Base-by-base conservation (phyloP, 768 basidiomycete genomes). In the Calvatia gigantea region DNA sequence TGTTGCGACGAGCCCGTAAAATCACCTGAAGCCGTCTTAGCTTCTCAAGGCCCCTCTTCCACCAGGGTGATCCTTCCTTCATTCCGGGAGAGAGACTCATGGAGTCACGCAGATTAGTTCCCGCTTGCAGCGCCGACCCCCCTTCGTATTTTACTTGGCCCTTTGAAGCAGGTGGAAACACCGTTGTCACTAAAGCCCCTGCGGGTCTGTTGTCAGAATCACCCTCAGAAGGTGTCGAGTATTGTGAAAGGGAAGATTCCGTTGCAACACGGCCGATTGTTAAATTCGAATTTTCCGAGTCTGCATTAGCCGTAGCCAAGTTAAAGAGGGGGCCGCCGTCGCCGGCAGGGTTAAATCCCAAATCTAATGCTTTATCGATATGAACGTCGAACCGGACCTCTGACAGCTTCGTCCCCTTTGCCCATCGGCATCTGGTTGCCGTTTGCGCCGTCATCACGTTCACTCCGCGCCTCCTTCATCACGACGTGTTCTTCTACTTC, bases 131-230 rank as follows among this genome's bases (percentile, higher is more conserved):
- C n/a, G n/a, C n/a, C n/a, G n/a, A n/a, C n/a, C n/a, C n/a, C n/a
- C n/a, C n/a, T n/a, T n/a, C n/a, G n/a, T n/a, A n/a, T n/a, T n/a
- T n/a, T n/a, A n/a, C n/a, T n/a, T n/a, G n/a, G n/a, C n/a, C n/a
- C n/a, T n/a, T n/a, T n/a, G n/a, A n/a, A n/a, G n/a, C n/a, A n/a
- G n/a, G n/a, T n/a, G n/a, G n/a, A n/a, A n/a, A n/a, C n/a, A 67
- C 14, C 64, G 64, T 4, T 72, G 70, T 3, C n/a, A 57, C 59
- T 4, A 61, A 68, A 1, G 65, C 65, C 1, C 69, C 72, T 1
- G 61, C 65, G 2, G 47, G 67, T 63, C n/a, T 70, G 68, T 0
- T 70, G 70, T 5, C 73, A 72, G 60, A 75, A 35, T 42, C 55
- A 31, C 41, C 35, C 43, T 35, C 46, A 6, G 27, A 17, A 12